Base-by-base conservation (phyloP, 2,329 filamentous ascomycete species). In the Pseudopithomyces maydicus region DNA sequence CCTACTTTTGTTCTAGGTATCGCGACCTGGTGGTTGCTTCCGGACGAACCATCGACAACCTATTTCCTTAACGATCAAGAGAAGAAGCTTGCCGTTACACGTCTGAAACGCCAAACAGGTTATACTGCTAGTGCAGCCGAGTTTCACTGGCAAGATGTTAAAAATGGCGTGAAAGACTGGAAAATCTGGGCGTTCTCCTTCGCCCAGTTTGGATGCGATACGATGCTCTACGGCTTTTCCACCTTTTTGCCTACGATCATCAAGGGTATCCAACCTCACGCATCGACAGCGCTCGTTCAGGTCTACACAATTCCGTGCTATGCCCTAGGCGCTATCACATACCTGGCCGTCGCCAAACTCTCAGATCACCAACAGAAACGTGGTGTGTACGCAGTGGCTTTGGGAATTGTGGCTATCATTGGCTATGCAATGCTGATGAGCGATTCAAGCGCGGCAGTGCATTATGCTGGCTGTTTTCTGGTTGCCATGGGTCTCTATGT, bases 181-280 rank as follows among this genome's bases (percentile, higher is more conserved):
- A 92, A 90, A 71, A 85, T 91, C 22, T 91, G 87, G 81, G 77
- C 82, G 1, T 92, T 92, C 70, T 88, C 83, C 61, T 73, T 86
- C 36, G 88, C 81, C 5, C 88, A 91, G 71, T 92, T 92, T 68
- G 88, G 89, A 4, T 82, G 84, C 15, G 89, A 92, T 67, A 90
- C 88, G 1, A 90, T 92, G 85, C 80, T 93, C 0, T 93, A 93
- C 67, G 89, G 90, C 4, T 92, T 87, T 73, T 89, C 86, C 48
- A 92, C 89, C 0, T 93, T 93, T 69, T 77, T 94, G 43, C 90
- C 90, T 0, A 92, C 89, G 4, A 93, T 94, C 62, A 91, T 94
- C 72, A 80, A 85, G 41, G 86, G 83, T 3, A 84, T 93, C 50
- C 88, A 89, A 2, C 77, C 78, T 1, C 71, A 69, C 2, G 91